Conservation (phyloP, 768 basidiomycete genomes). For the Trametes cingulata region DNA sequence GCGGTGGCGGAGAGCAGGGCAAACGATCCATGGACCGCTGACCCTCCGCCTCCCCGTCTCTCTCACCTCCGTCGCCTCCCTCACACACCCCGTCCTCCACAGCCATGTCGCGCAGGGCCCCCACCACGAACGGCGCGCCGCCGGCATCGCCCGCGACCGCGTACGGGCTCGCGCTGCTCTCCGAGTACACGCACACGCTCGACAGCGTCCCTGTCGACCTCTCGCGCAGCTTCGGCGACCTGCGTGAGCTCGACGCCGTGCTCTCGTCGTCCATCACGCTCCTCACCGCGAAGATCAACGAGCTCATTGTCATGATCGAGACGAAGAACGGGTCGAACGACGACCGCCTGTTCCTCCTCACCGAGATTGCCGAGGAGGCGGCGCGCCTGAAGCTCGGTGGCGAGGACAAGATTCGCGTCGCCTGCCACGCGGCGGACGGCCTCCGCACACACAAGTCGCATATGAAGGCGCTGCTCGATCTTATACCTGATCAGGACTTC, state of each 20-base stretch:
- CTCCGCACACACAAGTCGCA: constrained; percentile 67
- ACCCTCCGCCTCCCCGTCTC: neutral
- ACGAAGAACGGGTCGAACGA: constrained; percentile 56
- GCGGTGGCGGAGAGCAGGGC: too few species aligned
- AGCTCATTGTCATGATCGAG: constrained; percentile 77
- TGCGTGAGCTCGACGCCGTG: constrained; percentile 98
- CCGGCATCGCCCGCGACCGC: constrained; percentile 38
- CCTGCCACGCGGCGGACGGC: constrained; percentile 87
- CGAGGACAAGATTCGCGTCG: constrained; percentile 97
- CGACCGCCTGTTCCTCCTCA: constrained; percentile 82
- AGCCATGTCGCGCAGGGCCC: constrained; percentile 14
- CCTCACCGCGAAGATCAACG: constrained; percentile 78
- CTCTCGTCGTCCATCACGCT: constrained; percentile 83
- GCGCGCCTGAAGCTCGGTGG: constrained; percentile 87
- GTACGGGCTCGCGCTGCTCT: constrained; percentile 68
- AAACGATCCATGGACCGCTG: neutral
- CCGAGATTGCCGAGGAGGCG: constrained; percentile 94
- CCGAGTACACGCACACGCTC: constrained; percentile 88
- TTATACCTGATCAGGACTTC: constrained; percentile 63
- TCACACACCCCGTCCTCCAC: neutral
- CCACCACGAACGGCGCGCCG: constrained; percentile 10
- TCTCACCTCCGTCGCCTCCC: neutral
- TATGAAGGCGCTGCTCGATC: constrained; percentile 60
- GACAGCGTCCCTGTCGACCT: constrained; percentile 93
- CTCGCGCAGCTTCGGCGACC: constrained; percentile 91